Conservation (phyloP, 2,329 filamentous ascomycete genomes). For the Ophiocordyceps camponoti-leonardi region DNA sequence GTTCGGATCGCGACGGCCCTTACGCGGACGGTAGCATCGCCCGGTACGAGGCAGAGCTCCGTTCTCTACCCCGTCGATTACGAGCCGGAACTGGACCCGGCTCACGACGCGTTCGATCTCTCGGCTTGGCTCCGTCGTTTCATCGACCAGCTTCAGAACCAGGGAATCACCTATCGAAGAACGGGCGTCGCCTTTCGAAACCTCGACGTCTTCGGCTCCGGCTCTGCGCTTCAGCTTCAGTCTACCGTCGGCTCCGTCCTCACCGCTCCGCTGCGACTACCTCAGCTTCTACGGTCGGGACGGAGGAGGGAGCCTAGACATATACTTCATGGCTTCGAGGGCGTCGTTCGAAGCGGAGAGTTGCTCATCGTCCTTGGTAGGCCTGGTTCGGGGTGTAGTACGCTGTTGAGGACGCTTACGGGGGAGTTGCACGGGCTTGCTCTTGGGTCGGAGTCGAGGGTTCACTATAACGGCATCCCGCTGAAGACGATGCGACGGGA, state of each 20-base stretch:
- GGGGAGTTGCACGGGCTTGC: slow-evolving; percentile 42
- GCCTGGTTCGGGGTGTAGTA: slow-evolving; percentile 47
- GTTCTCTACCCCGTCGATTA: slow-evolving; percentile 8
- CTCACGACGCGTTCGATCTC: slow-evolving; percentile 21
- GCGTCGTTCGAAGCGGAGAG: slow-evolving; percentile 45
- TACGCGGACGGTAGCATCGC: slow-evolving; percentile 10
- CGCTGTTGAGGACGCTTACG: slow-evolving; percentile 42
- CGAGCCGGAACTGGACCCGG: slow-evolving; percentile 19
- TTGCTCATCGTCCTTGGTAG: slow-evolving; percentile 52
- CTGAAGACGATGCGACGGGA: slow-evolving; percentile 35
- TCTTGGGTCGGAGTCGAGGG: slow-evolving; percentile 27
- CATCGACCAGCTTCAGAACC: slow-evolving; percentile 27
- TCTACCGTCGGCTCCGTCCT: slow-evolving; percentile 45
- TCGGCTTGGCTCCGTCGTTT: slow-evolving; percentile 23
- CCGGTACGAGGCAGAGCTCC: slow-evolving; percentile 3
- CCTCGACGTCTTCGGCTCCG: slow-evolving; percentile 49
- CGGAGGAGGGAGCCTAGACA: slow-evolving; percentile 29
- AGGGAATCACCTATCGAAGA: slow-evolving; percentile 33
- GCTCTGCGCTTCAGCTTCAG: slow-evolving; percentile 50
- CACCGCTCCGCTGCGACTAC: slow-evolving; percentile 36
- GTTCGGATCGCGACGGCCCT: slow-evolving; percentile 21
- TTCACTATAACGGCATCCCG: slow-evolving; percentile 48
- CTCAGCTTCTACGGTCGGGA: slow-evolving; percentile 33
- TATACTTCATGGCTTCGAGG: slow-evolving; percentile 48
- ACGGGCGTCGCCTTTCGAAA: slow-evolving; percentile 48